phyloP scores from a whole-genome alignment of 1,284 basidiomycete genomes.

The Marasmius tenuissimus region DNA sequence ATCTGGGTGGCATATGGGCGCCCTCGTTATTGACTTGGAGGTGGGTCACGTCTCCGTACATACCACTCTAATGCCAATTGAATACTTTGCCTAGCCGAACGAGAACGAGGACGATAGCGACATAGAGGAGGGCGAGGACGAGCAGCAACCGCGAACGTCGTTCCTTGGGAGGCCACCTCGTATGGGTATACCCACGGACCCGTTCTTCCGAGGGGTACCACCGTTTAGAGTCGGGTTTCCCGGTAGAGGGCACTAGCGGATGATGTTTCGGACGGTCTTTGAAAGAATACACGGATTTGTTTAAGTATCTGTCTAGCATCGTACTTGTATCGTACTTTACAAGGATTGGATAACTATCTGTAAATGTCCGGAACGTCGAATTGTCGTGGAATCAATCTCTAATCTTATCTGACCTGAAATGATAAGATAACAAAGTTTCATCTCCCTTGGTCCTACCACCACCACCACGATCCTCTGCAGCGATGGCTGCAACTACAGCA shows the following conservation, averaged over 20 bases:
- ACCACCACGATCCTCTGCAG: no score
- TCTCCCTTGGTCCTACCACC: no score
- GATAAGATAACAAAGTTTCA: no score
- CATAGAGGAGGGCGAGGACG: conserved; percentile 7
- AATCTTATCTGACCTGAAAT: no score
- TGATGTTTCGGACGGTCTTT: background rate
- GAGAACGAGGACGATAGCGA: conserved; percentile 27
- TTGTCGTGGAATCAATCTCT: no score
- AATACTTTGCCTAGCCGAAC: conserved; percentile 17
- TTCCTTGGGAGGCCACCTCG: background rate
- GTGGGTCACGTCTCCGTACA: conserved; percentile 32
- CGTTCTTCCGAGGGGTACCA: conserved; percentile 15
- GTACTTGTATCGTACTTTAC: no score
- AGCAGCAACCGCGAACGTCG: background rate
- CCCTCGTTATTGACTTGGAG: conserved; percentile 79
- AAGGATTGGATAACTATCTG: no score
- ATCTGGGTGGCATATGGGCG: conserved; percentile 87
- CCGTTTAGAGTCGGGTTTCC: conserved; percentile 35
- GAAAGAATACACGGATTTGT: background rate
- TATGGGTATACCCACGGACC: background rate
- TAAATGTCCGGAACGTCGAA: no score
- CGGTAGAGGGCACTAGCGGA: conserved; percentile 25
- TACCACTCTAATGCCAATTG: background rate
- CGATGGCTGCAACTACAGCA: no score
- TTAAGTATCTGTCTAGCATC: no score